These are phyloP conservation scores for Malus hybrid DNA, from an alignment of 331 rosid species.

Conservation along the genomic window DNA sequence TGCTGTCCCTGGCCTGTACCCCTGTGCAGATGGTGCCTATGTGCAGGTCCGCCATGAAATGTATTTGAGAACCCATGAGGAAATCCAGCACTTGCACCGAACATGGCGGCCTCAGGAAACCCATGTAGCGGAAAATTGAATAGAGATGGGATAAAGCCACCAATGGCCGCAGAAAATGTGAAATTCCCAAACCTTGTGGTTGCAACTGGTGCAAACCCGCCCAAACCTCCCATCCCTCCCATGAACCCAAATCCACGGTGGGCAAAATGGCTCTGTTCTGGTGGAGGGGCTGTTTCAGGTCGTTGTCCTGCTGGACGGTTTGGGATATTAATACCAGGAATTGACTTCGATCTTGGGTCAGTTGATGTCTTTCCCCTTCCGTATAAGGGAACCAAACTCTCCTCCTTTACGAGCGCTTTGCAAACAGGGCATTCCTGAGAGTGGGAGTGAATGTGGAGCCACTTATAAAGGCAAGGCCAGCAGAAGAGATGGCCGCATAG, in stretches of 20 bases:
- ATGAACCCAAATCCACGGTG: slow-evolving; percentile 64
- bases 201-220: slow-evolving; percentile 74
- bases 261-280: slow-evolving; percentile 59
- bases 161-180: slow-evolving; percentile 78
- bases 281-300: slow-evolving; percentile 88
- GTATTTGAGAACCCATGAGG: slow-evolving; percentile 67
- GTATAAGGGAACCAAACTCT: slow-evolving; percentile 79
- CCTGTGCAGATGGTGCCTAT: slow-evolving; percentile 39
- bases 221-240: slow-evolving; percentile 61
- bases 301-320: slow-evolving; percentile 89
- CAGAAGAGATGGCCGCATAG: slow-evolving; percentile 93
- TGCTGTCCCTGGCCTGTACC: slow-evolving; percentile 64
- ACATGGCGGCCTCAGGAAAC: slow-evolving; percentile 57
- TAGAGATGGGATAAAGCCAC: slow-evolving; percentile 74
- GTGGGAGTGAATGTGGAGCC: slow-evolving; percentile 84
- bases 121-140: slow-evolving; percentile 82
- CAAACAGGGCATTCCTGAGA: slow-evolving; percentile 90
- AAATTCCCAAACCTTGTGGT: slow-evolving; percentile 78
- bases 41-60: slow-evolving; percentile 60
- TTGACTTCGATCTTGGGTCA: slow-evolving; percentile 79
- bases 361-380: slow-evolving; percentile 89
- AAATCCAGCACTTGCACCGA: slow-evolving; percentile 52
- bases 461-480: slow-evolving; percentile 95
- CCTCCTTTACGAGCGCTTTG: slow-evolving; percentile 79
- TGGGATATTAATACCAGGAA: slow-evolving; percentile 65